A percentile compares a stretch with the other conserved stretches of the same genome.
Conservation (phyloP, 73 alveolate species). For the Paramecium octaurelia region DNA sequence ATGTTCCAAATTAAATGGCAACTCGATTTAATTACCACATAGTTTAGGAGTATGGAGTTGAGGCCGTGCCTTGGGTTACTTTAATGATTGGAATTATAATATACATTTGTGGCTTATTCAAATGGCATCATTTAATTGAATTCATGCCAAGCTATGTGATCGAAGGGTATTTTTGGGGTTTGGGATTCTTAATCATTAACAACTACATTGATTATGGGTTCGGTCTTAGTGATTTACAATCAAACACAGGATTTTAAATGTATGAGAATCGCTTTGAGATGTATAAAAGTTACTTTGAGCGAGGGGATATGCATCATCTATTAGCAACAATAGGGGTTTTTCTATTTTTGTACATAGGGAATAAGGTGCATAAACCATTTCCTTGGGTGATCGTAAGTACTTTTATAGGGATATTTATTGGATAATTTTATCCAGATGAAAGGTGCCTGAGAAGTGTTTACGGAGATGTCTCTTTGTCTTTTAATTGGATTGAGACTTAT, state of each 20-base stretch:
- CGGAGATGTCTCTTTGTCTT: not conserved
- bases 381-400: constrained; percentile 35
- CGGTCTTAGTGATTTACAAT: constrained; percentile 15
- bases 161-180: constrained; percentile 32
- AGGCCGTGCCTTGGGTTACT: constrained; percentile 39
- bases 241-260: not conserved
- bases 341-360: constrained; percentile 8
- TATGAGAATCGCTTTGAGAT: constrained; percentile 26
- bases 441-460: constrained; percentile 25
- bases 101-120: not conserved
- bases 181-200: not conserved
- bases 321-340: not conserved
- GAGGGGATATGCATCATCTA: not conserved
- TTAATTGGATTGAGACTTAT: not conserved
- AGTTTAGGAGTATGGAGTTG: not conserved
- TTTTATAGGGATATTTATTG: not conserved
- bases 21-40: not conserved
- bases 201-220: constrained; percentile 26
- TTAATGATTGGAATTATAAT: not conserved
- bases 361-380: not conserved
- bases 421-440: not conserved
- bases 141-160: constrained; percentile 14
- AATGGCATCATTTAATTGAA: constrained; percentile 20
- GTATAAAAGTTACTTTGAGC: not conserved
- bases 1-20: constrained; percentile 7